Base-by-base conservation (phyloP, 257 asterid species). In the Ehretia macrophylla region DNA sequence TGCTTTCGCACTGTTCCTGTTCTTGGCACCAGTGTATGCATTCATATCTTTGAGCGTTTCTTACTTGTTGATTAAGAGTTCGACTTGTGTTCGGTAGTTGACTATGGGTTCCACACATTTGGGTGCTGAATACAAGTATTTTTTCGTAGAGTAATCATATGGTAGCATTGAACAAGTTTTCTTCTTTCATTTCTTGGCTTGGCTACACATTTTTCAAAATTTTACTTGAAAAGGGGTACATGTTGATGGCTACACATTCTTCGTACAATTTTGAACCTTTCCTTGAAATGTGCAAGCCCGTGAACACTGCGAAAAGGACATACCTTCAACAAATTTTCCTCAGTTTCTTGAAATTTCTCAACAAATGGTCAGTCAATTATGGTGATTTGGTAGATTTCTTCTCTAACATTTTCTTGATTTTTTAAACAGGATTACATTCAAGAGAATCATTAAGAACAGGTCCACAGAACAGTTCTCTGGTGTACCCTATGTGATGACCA, bases 401-500 rank as follows among this genome's bases (percentile, higher is more conserved):
- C 32, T 14, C n/a, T n/a, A n/a, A 3, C 11, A 23, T 32, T 47
- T 16, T 12, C 22, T 22, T 10, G 10, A 10, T 55, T 21, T 9
- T 20, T 47, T 35, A 17, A 55, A 44, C 65, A 90, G 98, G 82
- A 77, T 85, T 20, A 91, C 96, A 51, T 87, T 87, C 87, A 81
- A 70, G 76, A 83, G 95, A 72, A 79, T 88, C 51, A 51, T 85
- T 14, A 63, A 18, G 76, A 80, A 75, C 0, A 73, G 65, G 68
- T 78, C 87, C 1, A 82, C 92, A 1, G 95, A 87, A 71, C 83
- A 85, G 58, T 91, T 91, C 58, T 91, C 98, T 17, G 96, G 95
- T 27, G 60, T 88, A 16, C 98, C 98, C 17, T 91, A 91, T 55
- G 79, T 74, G 54, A 85, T 91, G 96, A 82, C 98, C 54, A 53